Evolutionary conservation across 1,284 basidiomycete genomes (phyloP), one percentile per base, ranked within the genome.

Genomic region (Paramarasmius palmivorus): DNA sequence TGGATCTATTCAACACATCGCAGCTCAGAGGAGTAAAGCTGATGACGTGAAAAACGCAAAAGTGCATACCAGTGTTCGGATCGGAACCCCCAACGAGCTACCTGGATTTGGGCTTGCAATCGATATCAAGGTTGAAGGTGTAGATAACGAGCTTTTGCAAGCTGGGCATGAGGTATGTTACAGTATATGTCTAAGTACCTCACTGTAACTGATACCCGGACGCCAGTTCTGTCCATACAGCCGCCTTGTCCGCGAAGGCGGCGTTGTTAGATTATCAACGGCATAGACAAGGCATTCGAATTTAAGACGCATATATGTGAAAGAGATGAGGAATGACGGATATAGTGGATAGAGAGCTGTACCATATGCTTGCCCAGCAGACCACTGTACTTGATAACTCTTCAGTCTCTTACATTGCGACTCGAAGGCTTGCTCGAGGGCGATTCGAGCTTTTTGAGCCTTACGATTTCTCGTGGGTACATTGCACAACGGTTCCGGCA

Each of bases 161-260:
- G 82, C 82, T 34, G 87, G 79, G n/a, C 88, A 90, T 64, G 82
- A 81, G 72, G 87, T 88, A 58, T 35, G 77, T 66, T 40, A 48
- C 53, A 26, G 17, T 6, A 6, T 32, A 32, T 12, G 45, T 46
- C 53, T 9, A 12, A 20, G 20, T 3, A n/a, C 50, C 22, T 10
- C 47, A 55, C 12, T 20, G 34, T n/a, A 19, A 46, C 20, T 25
- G 36, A 50, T 32, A 50, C 36, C 22, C 19, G 48, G 41, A 47
- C 49, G 57, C 4, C 59, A 89, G 87, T 75, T 81, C 57, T 89
- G 87, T 63, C 86, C 88, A 3, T 90, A 89, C 61, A 88, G 86
- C 55, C 83, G 86, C 50, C 80, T 82, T 6, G 67, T 88, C 57
- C 71, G 68, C 34, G 75, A 83, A 55, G 84, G 83, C 10, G 71